Evolutionary conservation across 495 filamentous ascomycete genomes (phyloP), one percentile per base, ranked within the genome.

Genomic region (Aspergillus cavernicola): DNA sequence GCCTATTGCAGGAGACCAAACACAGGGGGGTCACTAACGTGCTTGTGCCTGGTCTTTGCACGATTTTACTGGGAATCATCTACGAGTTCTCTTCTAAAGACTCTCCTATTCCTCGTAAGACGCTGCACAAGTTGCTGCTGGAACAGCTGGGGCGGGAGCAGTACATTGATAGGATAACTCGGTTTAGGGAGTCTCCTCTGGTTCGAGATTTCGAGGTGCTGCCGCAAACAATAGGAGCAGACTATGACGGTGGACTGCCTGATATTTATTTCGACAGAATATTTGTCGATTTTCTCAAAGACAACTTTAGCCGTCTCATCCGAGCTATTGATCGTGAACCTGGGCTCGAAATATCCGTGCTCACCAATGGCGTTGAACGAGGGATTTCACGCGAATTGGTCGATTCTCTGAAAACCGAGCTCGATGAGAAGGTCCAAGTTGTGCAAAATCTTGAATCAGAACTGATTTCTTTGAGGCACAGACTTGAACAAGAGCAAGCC

Each of bases 31-130:
- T 66, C 18, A 79, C 80, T 13, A 77, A 79, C 33, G 71, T 75
- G n/a, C 72, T 96, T 38, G 76, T 90, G 18, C 85, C 88, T 56
- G 93, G 93, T 1, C 75, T 99, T 16, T 91, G 85, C 65, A 86
- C 90, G 11, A 81, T 89, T 57, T 71, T 97, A 3, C 74, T 96
- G 4, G 95, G 92, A 29, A 87, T 95, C 28, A 74, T 96, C 20
- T 99, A 97, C 63, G 93, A 99, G 62, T 99, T 97, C 59, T 97
- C 92, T 16, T 96, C 92, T 9, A 96, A 95, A 62, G 92, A 97
- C 66, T 97, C 92, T 0, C 92, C 95, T 5, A 84, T 97, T 50
- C 82, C 92, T 9, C 85, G 93, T 45, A 80, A 82, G 20, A 92
- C 86, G 7, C 73, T 97, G 41, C 88, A 93, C 61, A 83, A 87